Evolutionary conservation across 2,329 filamentous ascomycete species (phyloP).

Genomic region (Diaporthe sp.): DNA sequence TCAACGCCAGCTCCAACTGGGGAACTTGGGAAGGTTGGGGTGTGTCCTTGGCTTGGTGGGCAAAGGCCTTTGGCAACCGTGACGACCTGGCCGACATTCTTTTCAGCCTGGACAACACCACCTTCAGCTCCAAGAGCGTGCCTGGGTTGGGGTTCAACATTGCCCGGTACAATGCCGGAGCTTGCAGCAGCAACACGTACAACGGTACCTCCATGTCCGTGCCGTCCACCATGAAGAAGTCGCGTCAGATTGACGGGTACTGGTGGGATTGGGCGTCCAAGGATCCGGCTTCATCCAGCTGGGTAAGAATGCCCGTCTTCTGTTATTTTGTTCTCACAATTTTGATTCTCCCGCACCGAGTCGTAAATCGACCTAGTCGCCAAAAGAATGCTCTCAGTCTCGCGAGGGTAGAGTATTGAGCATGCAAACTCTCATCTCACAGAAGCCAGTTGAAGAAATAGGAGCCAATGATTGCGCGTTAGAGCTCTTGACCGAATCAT

Average conservation of each 20-base stretch:
- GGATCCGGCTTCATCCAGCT: slow-evolving; percentile 53
- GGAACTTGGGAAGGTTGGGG: slow-evolving; percentile 62
- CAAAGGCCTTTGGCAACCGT: slow-evolving; percentile 55
- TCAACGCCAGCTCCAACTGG: slow-evolving; percentile 52
- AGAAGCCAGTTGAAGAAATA: neutral
- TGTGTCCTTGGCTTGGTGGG: slow-evolving; percentile 61
- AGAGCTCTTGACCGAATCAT: too few relatives aligned
- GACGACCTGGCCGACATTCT: slow-evolving; percentile 58
- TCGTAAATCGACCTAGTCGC: too few relatives aligned
- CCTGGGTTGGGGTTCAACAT: slow-evolving; percentile 60
- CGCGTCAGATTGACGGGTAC: slow-evolving; percentile 57
- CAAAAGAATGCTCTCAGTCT: too few relatives aligned
- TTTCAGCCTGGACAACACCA: slow-evolving; percentile 53
- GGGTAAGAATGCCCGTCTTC: slow-evolving; percentile 42
- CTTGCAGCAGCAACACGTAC: slow-evolving; percentile 53
- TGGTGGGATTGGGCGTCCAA: slow-evolving; percentile 56
- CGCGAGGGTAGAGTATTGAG: neutral
- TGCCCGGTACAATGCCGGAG: slow-evolving; percentile 60
- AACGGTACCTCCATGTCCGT: slow-evolving; percentile 52
- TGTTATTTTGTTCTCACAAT: too few relatives aligned
- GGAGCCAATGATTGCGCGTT: neutral
- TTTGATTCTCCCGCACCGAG: too few relatives aligned
- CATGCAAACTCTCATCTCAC: neutral
- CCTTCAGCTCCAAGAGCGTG: slow-evolving; percentile 49
- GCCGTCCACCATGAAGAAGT: slow-evolving; percentile 54